phyloP scores from a whole-genome alignment of 2,329 filamentous ascomycete species.

The Aspergillus pseudoterreus region DNA sequence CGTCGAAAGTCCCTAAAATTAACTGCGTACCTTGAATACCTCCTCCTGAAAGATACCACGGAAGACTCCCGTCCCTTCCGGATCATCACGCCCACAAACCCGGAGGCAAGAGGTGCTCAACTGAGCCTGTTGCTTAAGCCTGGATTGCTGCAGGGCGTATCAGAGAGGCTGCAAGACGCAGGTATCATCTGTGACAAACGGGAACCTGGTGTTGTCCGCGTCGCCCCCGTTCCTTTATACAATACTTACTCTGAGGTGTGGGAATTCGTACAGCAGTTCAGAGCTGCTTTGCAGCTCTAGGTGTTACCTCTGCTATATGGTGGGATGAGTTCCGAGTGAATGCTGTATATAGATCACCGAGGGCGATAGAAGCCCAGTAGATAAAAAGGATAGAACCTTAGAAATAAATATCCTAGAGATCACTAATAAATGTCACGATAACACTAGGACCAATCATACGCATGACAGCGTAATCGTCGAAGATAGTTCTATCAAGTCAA shows the following conservation, averaged over 20 bases:
- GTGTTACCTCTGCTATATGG: neutral
- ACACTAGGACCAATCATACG: neutral
- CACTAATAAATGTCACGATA: neutral
- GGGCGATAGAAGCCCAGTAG: neutral
- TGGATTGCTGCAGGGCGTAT: constrained; percentile 67
- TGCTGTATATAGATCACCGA: neutral
- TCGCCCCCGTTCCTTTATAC: constrained; percentile 79
- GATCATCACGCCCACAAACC: constrained; percentile 66
- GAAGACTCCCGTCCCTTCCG: constrained; percentile 45
- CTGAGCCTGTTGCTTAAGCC: constrained; percentile 68
- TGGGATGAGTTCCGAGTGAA: neutral
- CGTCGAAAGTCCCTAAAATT: constrained; percentile 67
- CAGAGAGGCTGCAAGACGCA: constrained; percentile 60
- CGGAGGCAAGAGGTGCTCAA: constrained; percentile 68
- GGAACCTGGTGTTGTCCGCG: constrained; percentile 76
- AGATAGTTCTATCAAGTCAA: constrained; percentile 8
- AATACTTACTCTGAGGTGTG: constrained; percentile 72
- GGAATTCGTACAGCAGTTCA: constrained; percentile 46
- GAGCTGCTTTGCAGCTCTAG: constrained; percentile 21
- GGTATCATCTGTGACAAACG: constrained; percentile 78
- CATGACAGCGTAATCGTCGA: neutral
- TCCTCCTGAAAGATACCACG: constrained; percentile 48
- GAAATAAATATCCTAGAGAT: too few relatives aligned
- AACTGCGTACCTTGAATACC: constrained; percentile 70
- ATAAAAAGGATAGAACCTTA: too few relatives aligned